These are phyloP conservation scores for Capronia coronata DNA, from an alignment of 2,329 filamentous ascomycete genomes.

Conservation along the genomic window DNA sequence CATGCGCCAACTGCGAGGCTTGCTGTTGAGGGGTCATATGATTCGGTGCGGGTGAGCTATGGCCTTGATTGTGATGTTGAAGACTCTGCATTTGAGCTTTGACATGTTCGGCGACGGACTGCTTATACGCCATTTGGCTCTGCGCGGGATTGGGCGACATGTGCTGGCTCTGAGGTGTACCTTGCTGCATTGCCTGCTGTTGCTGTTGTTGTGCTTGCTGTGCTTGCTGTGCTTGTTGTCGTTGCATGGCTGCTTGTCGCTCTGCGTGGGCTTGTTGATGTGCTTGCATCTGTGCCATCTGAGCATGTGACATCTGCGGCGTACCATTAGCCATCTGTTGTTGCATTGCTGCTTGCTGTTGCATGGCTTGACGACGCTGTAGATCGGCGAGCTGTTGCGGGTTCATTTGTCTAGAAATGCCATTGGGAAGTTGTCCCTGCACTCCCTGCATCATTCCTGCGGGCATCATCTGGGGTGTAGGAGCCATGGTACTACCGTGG, in stretches of 20 bases:
- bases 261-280: slow-evolving; percentile 30
- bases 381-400: slow-evolving; percentile 40
- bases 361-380: slow-evolving; percentile 39
- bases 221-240: slow-evolving; percentile 33
- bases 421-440: slow-evolving; percentile 38
- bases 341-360: slow-evolving; percentile 40
- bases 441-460: slow-evolving; percentile 37
- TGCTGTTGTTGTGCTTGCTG: slow-evolving; percentile 26
- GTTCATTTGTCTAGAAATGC: slow-evolving; percentile 34
- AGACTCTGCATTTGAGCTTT: slow-evolving; percentile 26
- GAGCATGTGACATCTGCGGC: slow-evolving; percentile 33
- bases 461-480: slow-evolving; percentile 42
- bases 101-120: slow-evolving; percentile 20
- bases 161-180: slow-evolving; percentile 27
- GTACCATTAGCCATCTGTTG: slow-evolving; percentile 32
- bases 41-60: slow-evolving; percentile 23
- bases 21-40: slow-evolving; percentile 26
- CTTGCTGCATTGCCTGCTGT: slow-evolving; percentile 29
- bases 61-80: slow-evolving; percentile 17
- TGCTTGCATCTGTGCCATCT: slow-evolving; percentile 26
- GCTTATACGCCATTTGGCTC: slow-evolving; percentile 21
- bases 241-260: slow-evolving; percentile 28
- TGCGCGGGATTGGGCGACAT: slow-evolving; percentile 30
- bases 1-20: slow-evolving; percentile 19
- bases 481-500: slow-evolving; percentile 37